Conservation (phyloP, 2,329 filamentous ascomycete species). For the Pestalotiopsis sp. region DNA sequence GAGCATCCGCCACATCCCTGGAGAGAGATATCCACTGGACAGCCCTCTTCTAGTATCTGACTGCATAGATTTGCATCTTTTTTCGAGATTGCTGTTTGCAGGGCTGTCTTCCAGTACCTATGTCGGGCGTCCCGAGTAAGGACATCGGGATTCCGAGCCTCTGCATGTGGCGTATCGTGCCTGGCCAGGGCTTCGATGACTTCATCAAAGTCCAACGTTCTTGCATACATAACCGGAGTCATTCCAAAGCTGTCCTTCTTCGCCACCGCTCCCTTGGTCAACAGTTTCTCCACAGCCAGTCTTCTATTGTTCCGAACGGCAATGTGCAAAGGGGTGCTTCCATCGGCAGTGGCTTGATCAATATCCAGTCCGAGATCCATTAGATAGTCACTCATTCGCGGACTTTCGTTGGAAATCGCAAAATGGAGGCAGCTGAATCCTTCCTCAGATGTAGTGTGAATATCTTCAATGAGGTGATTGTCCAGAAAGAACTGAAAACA, state of each 20-base stretch:
- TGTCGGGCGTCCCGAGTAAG: too few relatives aligned
- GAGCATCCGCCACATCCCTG: too few relatives aligned
- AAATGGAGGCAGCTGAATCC: background rate
- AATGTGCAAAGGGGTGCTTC: background rate
- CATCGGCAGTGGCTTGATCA: background rate
- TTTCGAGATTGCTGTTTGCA: too few relatives aligned
- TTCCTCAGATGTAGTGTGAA: background rate
- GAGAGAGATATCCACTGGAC: too few relatives aligned
- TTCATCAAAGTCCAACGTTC: too few relatives aligned
- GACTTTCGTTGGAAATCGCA: fast-evolving
- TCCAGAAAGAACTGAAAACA: background rate
- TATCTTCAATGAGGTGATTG: background rate
- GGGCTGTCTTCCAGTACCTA: too few relatives aligned
- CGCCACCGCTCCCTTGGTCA: too few relatives aligned
- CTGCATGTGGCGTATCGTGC: too few relatives aligned
- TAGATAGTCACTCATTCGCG: background rate
- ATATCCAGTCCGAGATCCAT: background rate
- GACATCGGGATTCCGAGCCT: too few relatives aligned
- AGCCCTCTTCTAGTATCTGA: too few relatives aligned
- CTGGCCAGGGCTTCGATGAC: too few relatives aligned
- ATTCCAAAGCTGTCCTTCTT: background rate
- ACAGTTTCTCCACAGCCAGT: fast-evolving
- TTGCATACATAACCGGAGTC: background rate
- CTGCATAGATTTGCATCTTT: too few relatives aligned
- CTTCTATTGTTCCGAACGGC: background rate